A percentile compares a stretch with the other conserved stretches of the same genome.
These are phyloP conservation scores for Geum urbanum DNA, from an alignment of 306 rosid genomes.

Conservation along the genomic window DNA sequence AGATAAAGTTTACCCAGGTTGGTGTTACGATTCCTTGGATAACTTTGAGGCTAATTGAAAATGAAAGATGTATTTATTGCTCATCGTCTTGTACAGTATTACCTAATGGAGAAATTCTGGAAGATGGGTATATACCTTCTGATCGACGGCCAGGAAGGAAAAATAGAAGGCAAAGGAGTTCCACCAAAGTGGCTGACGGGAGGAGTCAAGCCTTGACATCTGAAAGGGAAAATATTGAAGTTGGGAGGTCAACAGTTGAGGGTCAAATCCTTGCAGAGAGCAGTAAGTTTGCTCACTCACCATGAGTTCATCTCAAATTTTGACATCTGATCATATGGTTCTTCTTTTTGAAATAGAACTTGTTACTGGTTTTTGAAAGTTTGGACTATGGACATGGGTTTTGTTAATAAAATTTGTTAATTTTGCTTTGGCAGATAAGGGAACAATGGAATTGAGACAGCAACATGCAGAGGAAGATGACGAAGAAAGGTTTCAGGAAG, in stretches of 20 bases:
- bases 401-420: constrained; percentile 26
- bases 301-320: constrained; percentile 2
- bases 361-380: constrained; percentile 11
- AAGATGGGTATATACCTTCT: constrained; percentile 50
- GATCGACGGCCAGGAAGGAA: constrained; percentile 63
- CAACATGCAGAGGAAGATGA: constrained; percentile 61
- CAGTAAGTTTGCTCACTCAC: constrained; percentile 41
- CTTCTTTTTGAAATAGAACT: constrained; percentile 8
- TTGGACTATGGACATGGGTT: constrained; percentile 18
- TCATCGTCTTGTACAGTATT: constrained; percentile 40
- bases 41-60: constrained; percentile 13
- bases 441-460: constrained; percentile 45
- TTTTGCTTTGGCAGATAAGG: constrained; percentile 42
- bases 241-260: constrained; percentile 35
- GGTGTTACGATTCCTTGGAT: constrained; percentile 32
- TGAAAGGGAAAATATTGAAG: constrained; percentile 41
- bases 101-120: constrained; percentile 48
- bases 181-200: constrained; percentile 53
- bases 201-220: constrained; percentile 36
- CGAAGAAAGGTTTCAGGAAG: constrained; percentile 95
- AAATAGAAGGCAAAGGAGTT: constrained; percentile 58
- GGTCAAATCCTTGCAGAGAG: constrained; percentile 36
- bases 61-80: constrained; percentile 26
- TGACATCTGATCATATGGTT: constrained; percentile 3
- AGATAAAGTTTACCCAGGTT: constrained; percentile 53